phyloP scores from a whole-genome alignment of 108 stramenopile genomes.

The Chaetoceros muelleri region DNA sequence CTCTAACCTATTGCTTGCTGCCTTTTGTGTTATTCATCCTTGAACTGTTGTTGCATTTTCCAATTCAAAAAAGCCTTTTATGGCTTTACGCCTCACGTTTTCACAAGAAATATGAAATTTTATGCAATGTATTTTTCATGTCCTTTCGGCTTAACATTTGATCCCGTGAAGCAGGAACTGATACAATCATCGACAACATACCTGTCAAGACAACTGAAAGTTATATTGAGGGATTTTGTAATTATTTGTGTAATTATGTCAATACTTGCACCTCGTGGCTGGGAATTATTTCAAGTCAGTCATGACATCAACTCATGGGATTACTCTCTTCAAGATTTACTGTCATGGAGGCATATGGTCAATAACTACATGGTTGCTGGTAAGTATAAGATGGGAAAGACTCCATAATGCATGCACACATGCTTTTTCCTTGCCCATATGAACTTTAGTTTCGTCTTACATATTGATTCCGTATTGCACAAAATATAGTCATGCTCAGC shows the following conservation, averaged over 20 bases:
- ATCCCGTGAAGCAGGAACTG: background rate
- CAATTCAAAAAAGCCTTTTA: background rate
- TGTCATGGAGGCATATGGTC: slow-evolving; percentile 8
- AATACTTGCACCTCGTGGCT: background rate
- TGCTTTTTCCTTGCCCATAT: too few species aligned
- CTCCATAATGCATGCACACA: too few species aligned
- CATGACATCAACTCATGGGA: background rate
- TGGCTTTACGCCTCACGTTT: background rate
- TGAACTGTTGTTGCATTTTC: too few species aligned
- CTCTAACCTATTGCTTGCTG: too few species aligned
- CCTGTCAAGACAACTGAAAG: background rate
- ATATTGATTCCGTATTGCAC: too few species aligned
- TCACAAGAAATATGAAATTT: background rate
- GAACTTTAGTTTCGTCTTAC: too few species aligned
- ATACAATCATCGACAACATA: background rate
- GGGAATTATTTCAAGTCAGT: background rate
- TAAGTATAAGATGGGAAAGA: too few species aligned
- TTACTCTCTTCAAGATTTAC: background rate
- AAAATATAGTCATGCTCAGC: background rate
- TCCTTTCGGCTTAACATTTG: background rate
- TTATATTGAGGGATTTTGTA: background rate
- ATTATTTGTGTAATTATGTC: background rate
- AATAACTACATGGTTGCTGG: slow-evolving; percentile 21
- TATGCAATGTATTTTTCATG: background rate
- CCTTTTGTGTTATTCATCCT: too few species aligned